These are phyloP conservation scores for Cystofilobasidium capitatum DNA, from an alignment of 768 basidiomycete genomes.

Conservation along the genomic window DNA sequence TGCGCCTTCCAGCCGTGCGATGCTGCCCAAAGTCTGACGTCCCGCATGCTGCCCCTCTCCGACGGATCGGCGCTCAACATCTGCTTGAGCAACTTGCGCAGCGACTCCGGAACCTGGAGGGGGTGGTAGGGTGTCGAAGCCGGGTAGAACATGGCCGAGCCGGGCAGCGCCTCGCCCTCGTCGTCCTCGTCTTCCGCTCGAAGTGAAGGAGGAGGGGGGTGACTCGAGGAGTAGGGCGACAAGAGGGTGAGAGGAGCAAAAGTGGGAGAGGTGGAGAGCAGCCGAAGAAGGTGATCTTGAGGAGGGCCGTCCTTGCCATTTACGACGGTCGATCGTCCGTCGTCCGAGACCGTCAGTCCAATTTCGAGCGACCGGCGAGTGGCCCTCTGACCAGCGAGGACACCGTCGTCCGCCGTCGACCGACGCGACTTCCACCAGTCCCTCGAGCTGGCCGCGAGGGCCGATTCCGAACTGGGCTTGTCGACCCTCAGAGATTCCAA, in stretches of 20 bases:
- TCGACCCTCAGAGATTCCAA: conserved; percentile 19
- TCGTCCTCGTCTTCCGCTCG: conserved; percentile 32
- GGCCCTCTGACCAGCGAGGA: neutral
- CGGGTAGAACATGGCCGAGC: conserved; percentile 20
- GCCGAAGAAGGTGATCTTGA: neutral
- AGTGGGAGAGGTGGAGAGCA: conserved; percentile 3
- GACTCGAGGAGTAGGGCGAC: neutral
- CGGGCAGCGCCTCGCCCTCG: conserved; percentile 2
- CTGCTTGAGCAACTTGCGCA: conserved; percentile 5
- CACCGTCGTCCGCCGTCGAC: conserved; percentile 1
- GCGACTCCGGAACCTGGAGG: conserved; percentile 12
- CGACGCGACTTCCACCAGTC: conserved; percentile 4
- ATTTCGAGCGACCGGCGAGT: neutral
- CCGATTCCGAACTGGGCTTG: neutral
- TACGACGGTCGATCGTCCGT: neutral
- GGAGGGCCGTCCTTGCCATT: neutral
- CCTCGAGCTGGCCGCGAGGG: neutral
- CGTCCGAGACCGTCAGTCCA: neutral
- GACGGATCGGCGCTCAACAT: conserved; percentile 13
- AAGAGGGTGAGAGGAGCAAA: neutral
- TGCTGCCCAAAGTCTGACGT: conserved; percentile 13
- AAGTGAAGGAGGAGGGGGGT: conserved; percentile 30
- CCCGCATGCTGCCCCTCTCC: conserved; percentile 11
- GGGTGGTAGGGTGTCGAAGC: conserved; percentile 15
- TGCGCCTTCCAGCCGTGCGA: conserved; percentile 11